These are phyloP conservation scores for Entrophospora sp. DNA, from an alignment of 192 early-diverging fungal species.

Conservation along the genomic window DNA sequence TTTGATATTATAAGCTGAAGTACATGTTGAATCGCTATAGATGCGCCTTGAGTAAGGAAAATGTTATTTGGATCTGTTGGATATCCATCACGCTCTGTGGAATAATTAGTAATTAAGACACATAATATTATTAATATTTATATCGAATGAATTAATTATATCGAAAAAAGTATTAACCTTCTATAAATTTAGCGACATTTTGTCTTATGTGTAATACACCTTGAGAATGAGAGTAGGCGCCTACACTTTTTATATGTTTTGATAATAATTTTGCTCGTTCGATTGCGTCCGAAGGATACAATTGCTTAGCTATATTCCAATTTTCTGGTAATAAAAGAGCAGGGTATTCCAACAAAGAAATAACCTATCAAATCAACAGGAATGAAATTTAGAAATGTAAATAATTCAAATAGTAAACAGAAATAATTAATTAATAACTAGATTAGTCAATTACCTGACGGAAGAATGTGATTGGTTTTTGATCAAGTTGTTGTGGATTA, in stretches of 20 bases:
- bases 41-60: conserved; percentile 89
- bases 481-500: conserved; percentile 33
- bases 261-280: conserved; percentile 69
- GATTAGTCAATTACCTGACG: conserved; percentile 62
- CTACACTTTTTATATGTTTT: conserved; percentile 63
- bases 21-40: conserved; percentile 85
- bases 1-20: conserved; percentile 79
- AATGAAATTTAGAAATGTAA: background rate
- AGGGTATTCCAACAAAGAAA: conserved; percentile 82
- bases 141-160: background rate
- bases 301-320: conserved; percentile 30
- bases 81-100: conserved; percentile 76
- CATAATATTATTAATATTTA: background rate
- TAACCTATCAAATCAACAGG: conserved; percentile 45
- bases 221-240: conserved; percentile 94
- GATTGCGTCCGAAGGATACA: conserved; percentile 85
- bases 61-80: conserved; percentile 76
- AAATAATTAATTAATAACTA: background rate
- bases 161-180: conserved; percentile 20
- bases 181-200: conserved; percentile 86
- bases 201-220: conserved; percentile 78
- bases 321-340: conserved; percentile 63
- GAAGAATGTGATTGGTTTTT: conserved; percentile 91
- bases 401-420: conserved; percentile 5
- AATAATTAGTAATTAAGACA: background rate